These are phyloP conservation scores for Phylloporus arenicola DNA, from an alignment of 768 basidiomycete genomes.

Conservation along the genomic window DNA sequence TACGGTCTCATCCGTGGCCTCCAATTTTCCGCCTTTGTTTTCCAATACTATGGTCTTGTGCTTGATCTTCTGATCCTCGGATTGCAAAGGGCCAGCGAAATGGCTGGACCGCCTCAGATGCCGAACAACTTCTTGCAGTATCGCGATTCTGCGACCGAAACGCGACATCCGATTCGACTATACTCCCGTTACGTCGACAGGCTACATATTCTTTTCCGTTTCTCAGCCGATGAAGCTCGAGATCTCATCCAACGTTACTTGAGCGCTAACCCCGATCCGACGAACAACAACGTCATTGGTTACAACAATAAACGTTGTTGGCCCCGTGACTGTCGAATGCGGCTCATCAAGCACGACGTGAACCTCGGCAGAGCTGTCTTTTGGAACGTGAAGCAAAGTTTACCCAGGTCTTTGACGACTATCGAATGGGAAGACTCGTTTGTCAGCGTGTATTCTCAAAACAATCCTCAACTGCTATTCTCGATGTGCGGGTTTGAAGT, in stretches of 20 bases:
- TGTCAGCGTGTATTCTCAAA: slow-evolving; percentile 93
- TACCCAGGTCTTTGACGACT: slow-evolving; percentile 92
- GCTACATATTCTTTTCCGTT: slow-evolving; percentile 94
- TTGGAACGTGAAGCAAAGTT: slow-evolving; percentile 98
- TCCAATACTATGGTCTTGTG: slow-evolving; percentile 97
- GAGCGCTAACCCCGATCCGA: slow-evolving; percentile 96
- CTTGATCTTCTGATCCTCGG: slow-evolving; percentile 94
- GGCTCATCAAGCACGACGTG: slow-evolving; percentile 98
- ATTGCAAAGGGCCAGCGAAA: slow-evolving; percentile 96
- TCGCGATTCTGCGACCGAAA: slow-evolving; percentile 92
- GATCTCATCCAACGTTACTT: slow-evolving; percentile 98
- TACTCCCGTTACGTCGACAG: slow-evolving; percentile 97
- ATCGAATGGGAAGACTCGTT: slow-evolving; percentile 99
- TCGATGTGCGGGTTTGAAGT: slow-evolving; percentile 99
- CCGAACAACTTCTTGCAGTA: slow-evolving; percentile 99
- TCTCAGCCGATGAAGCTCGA: slow-evolving; percentile 93
- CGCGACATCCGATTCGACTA: slow-evolving; percentile 93
- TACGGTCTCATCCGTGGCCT: slow-evolving; percentile 96
- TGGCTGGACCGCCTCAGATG: slow-evolving; percentile 96
- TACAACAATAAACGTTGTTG: slow-evolving; percentile 99
- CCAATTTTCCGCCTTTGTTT: slow-evolving; percentile 98
- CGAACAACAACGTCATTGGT: slow-evolving; percentile 97
- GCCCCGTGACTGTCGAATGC: slow-evolving; percentile 99
- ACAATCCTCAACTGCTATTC: slow-evolving; percentile 96
- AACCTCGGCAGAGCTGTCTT: slow-evolving; percentile 97